Evolutionary conservation across 2,329 filamentous ascomycete species (phyloP).

Genomic region (Epichloe aotearoae): DNA sequence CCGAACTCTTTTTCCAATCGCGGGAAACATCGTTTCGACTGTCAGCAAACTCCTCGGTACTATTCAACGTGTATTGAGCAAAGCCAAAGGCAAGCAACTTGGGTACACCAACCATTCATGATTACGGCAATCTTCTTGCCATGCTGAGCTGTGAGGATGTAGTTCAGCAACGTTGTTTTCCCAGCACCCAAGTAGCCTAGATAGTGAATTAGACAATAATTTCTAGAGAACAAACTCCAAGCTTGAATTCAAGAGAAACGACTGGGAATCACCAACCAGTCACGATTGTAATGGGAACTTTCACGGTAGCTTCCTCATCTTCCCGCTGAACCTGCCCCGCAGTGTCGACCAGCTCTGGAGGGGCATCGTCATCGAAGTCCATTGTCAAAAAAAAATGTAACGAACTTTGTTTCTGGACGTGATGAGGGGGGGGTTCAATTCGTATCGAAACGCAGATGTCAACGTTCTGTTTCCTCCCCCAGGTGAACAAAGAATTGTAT

Average conservation of each 20-base stretch:
- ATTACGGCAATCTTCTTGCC: slow-evolving; percentile 98
- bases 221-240: not conserved
- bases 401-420: not conserved
- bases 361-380: slow-evolving; percentile 53
- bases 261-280: slow-evolving; percentile 39
- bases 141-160: slow-evolving; percentile 88
- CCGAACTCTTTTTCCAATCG: slow-evolving; percentile 50
- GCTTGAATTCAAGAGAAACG: not conserved
- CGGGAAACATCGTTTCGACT: not conserved
- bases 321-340: slow-evolving; percentile 24
- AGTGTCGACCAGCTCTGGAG: slow-evolving; percentile 48
- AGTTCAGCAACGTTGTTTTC: slow-evolving; percentile 91
- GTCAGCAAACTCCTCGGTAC: not conserved
- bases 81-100: not conserved
- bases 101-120: slow-evolving; percentile 52
- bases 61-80: not conserved
- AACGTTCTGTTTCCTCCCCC: too few relatives aligned
- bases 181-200: slow-evolving; percentile 86
- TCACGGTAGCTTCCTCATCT: slow-evolving; percentile 35
- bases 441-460: not conserved
- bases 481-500: not conserved
- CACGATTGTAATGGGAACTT: slow-evolving; percentile 75
- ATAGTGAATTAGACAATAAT: not conserved
- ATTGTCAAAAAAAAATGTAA: slow-evolving; percentile 21
- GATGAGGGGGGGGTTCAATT: not conserved